A percentile compares a stretch with the other conserved stretches of the same genome.
phyloP scores from a whole-genome alignment of 1,284 basidiomycete species.

The Ceraceosorus guamensis region DNA sequence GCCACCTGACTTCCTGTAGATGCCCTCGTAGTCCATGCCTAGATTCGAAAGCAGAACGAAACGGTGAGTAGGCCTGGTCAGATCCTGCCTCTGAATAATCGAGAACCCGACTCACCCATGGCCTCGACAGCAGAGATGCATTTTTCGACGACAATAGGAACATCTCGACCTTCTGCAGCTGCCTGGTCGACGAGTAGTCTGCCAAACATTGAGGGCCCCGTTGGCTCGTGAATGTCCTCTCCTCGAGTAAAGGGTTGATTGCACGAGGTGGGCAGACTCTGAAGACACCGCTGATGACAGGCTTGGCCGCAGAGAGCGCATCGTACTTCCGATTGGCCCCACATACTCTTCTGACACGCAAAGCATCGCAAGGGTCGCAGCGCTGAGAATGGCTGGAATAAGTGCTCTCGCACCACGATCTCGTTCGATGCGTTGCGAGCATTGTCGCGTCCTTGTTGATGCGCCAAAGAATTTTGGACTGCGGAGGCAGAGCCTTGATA shows the following conservation, averaged over 20 bases:
- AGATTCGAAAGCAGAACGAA: constrained; percentile 47
- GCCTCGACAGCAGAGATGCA: constrained; percentile 86
- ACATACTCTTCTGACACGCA: constrained; percentile 94
- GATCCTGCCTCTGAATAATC: constrained; percentile 33
- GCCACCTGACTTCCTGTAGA: constrained; percentile 95
- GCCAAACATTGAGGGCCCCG: constrained; percentile 75
- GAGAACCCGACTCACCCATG: constrained; percentile 55
- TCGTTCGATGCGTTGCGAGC: constrained; percentile 8
- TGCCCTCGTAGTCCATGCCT: constrained; percentile 81
- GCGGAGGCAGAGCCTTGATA: background rate
- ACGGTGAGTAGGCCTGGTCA: background rate
- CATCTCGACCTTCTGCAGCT: constrained; percentile 61
- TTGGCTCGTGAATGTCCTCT: constrained; percentile 23
- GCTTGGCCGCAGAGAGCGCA: constrained; percentile 56
- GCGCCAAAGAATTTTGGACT: no score
- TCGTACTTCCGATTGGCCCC: constrained; percentile 81
- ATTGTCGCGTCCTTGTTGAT: no score
- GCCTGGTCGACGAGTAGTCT: constrained; percentile 78
- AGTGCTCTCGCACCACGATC: constrained; percentile 56
- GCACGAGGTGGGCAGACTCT: constrained; percentile 34
- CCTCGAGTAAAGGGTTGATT: constrained; percentile 25
- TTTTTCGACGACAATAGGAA: constrained; percentile 88
- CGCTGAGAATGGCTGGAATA: constrained; percentile 81
- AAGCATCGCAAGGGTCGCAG: constrained; percentile 85
- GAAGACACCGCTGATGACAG: constrained; percentile 35